A percentile compares a stretch with the other conserved stretches of the same genome.
phyloP scores from a whole-genome alignment of 176 grass and related monocot species.

The Pontederia crassipes region DNA sequence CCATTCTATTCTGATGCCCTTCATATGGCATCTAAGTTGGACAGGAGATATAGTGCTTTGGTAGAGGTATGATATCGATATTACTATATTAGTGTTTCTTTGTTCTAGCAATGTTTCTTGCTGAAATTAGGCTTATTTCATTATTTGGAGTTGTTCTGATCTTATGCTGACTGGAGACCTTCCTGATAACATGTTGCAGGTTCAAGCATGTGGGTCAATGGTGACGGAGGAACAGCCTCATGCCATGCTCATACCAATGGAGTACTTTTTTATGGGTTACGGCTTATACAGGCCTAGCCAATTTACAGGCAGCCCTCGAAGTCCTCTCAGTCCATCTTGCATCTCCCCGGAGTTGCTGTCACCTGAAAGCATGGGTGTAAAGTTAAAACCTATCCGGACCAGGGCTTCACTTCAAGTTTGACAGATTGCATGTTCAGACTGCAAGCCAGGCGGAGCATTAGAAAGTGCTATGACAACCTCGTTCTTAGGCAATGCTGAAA shows the following conservation, averaged over 20 bases:
- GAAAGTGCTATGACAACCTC: neutral
- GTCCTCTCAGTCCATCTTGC: conserved; percentile 70
- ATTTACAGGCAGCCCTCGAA: conserved; percentile 55
- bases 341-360: conserved; percentile 87
- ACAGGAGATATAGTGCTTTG: conserved; percentile 80
- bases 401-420: conserved; percentile 60
- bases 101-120: neutral
- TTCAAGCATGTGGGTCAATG: conserved; percentile 79
- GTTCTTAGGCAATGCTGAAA: neutral
- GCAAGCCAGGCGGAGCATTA: no score
- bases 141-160: neutral
- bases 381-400: conserved; percentile 92
- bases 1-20: conserved; percentile 74
- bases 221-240: conserved; percentile 90
- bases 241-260: conserved; percentile 89
- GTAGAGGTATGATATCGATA: conserved; percentile 53
- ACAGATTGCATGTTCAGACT: neutral
- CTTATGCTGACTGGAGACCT: neutral
- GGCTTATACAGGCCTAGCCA: conserved; percentile 70
- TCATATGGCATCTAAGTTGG: conserved; percentile 72
- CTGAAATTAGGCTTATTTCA: neutral
- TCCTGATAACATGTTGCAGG: conserved; percentile 32
- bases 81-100: neutral
- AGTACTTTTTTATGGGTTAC: conserved; percentile 93
- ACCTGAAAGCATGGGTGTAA: conserved; percentile 95